Evolutionary conservation across 2,329 filamentous ascomycete genomes (phyloP).

Genomic region (Aspergillus pseudotamarii): DNA sequence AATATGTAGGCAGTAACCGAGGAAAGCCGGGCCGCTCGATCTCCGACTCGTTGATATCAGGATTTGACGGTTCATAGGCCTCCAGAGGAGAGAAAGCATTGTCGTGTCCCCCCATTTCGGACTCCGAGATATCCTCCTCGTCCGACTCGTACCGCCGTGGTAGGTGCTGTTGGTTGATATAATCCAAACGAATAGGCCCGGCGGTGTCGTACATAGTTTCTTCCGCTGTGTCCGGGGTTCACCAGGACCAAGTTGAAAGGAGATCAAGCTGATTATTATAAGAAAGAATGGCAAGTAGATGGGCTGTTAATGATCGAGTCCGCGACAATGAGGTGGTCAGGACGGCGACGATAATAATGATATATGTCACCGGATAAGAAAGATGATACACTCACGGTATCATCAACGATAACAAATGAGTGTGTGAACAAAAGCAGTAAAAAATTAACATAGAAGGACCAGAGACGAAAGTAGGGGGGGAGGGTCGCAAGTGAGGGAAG

Average conservation of each 20-base stretch:
- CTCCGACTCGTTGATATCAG: slow-evolving; percentile 24
- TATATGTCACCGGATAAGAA: not conserved
- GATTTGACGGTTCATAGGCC: slow-evolving; percentile 15
- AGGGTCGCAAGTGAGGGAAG: slow-evolving; percentile 3
- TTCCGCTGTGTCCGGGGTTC: not conserved
- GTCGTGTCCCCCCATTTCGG: slow-evolving; percentile 36
- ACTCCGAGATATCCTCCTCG: slow-evolving; percentile 43
- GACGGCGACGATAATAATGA: not conserved
- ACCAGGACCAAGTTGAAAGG: slow-evolving; percentile 3
- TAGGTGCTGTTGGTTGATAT: slow-evolving; percentile 33
- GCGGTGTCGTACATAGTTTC: slow-evolving; percentile 33
- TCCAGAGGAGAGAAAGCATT: slow-evolving; percentile 36
- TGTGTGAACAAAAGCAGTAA: not conserved
- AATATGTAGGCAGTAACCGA: slow-evolving; percentile 25
- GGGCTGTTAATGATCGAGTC: not conserved
- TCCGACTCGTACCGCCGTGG: slow-evolving; percentile 42
- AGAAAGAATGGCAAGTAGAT: not conserved
- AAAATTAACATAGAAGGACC: slow-evolving; percentile 2
- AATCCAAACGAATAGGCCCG: slow-evolving; percentile 31
- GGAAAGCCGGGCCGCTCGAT: slow-evolving; percentile 21
- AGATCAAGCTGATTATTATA: slow-evolving; percentile 5
- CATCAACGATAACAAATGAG: slow-evolving; percentile 2
- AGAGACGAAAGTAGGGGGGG: slow-evolving; percentile 2
- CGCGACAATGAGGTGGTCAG: not conserved
- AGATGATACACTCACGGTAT: not conserved